Conservation (phyloP, 768 basidiomycete genomes). For the Clitopilus passeckerianus region DNA sequence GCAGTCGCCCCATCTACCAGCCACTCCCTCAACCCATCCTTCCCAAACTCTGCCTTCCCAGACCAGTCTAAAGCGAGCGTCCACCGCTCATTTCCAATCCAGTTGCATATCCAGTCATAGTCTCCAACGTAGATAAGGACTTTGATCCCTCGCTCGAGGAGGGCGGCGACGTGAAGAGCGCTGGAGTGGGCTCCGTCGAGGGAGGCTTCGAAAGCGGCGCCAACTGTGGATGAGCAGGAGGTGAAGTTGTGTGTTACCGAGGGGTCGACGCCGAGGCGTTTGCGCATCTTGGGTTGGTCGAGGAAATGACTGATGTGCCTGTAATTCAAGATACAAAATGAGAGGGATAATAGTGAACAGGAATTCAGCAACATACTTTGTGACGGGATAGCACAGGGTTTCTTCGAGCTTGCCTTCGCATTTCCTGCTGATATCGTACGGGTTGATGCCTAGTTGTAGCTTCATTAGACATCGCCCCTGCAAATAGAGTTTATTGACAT, state of each 20-base stretch:
- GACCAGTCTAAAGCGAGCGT: constrained; percentile 68
- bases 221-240: constrained; percentile 33
- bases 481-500: constrained; percentile 10
- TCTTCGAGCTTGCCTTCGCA: constrained; percentile 46
- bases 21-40: constrained; percentile 52
- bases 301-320: constrained; percentile 63
- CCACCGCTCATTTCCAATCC: constrained; percentile 73
- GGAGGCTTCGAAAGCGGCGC: constrained; percentile 36
- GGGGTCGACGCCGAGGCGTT: constrained; percentile 57
- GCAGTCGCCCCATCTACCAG: constrained; percentile 37
- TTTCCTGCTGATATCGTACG: constrained; percentile 64
- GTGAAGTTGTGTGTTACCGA: constrained; percentile 24
- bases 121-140: constrained; percentile 68
- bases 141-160: constrained; percentile 68
- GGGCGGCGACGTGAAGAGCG: constrained; percentile 52
- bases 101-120: constrained; percentile 76
- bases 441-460: constrained; percentile 35
- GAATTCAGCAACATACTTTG: constrained; percentile 16
- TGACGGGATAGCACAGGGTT: constrained; percentile 57
- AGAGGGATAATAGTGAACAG: not conserved
- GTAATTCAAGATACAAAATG: not conserved
- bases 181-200: constrained; percentile 42
- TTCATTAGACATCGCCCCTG: not conserved
- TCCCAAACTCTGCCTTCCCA: constrained; percentile 41
- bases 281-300: constrained; percentile 47